A percentile compares a stretch with the other conserved stretches of the same genome.
Evolutionary conservation across 352 stramenopile species (phyloP).

Genomic region (Phytophthora tentaculata): DNA sequence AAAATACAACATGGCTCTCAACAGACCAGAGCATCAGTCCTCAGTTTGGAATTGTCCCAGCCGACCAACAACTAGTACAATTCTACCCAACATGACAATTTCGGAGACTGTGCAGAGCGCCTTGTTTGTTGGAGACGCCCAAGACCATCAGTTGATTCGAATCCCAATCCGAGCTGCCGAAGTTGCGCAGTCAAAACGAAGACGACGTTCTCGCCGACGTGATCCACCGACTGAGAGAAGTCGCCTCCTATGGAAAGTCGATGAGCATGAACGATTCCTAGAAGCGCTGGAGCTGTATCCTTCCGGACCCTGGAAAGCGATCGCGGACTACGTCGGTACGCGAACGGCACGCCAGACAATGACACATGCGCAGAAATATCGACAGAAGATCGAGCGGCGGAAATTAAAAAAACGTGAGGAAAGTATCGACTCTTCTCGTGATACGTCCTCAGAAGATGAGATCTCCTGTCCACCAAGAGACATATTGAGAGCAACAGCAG

Average conservation of each 20-base stretch:
- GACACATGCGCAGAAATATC: conserved; percentile 87
- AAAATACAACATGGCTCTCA: conserved; percentile 6
- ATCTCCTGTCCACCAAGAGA: neutral
- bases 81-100: conserved; percentile 21
- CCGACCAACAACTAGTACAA: neutral
- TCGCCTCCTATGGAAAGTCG: conserved; percentile 31
- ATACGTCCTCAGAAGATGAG: neutral
- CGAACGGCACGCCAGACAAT: conserved; percentile 76
- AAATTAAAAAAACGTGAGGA: conserved; percentile 4
- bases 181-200: conserved; percentile 9
- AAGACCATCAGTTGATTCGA: conserved; percentile 28
- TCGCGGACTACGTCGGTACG: conserved; percentile 50
- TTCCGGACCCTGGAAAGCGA: conserved; percentile 54
- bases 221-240: conserved; percentile 13
- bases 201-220: conserved; percentile 14
- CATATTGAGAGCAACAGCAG: neutral
- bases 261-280: conserved; percentile 64
- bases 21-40: neutral
- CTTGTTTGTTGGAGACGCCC: conserved; percentile 21
- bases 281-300: conserved; percentile 55
- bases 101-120: conserved; percentile 28
- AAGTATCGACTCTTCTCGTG: neutral
- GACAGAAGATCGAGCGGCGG: conserved; percentile 64
- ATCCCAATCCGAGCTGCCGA: conserved; percentile 26
- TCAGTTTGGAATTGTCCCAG: conserved; percentile 19